Conservation (phyloP, 2,329 filamentous ascomycete species). For the Canariomyces notabilis region DNA sequence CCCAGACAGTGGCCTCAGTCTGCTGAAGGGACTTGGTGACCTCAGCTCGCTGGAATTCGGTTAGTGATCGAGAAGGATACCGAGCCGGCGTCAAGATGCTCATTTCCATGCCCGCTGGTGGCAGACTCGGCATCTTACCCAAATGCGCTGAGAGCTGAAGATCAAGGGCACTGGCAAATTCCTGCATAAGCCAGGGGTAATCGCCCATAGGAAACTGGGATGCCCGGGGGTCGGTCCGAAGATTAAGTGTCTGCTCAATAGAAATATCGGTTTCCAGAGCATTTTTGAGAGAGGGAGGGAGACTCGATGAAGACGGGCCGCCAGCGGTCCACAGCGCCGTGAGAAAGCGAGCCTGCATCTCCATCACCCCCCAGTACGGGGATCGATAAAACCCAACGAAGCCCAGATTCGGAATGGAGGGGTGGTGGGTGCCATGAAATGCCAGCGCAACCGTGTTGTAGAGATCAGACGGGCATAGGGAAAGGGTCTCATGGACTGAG, state of each 20-base stretch:
- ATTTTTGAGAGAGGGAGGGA: conserved; percentile 29
- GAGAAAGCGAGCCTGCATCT: conserved; percentile 74
- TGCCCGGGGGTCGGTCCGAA: conserved; percentile 48
- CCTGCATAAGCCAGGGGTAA: conserved; percentile 70
- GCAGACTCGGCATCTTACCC: conserved; percentile 34
- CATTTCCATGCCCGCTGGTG: conserved; percentile 40
- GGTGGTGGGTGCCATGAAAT: conserved; percentile 60
- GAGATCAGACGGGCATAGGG: conserved; percentile 49
- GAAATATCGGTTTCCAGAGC: conserved; percentile 43
- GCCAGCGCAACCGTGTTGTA: conserved; percentile 62
- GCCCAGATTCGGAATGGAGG: conserved; percentile 58
- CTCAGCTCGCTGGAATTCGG: conserved; percentile 35
- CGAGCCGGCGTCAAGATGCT: conserved; percentile 53
- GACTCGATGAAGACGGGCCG: conserved; percentile 18
- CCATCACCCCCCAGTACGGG: conserved; percentile 82
- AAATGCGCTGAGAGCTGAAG: conserved; percentile 40
- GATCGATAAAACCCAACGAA: conserved; percentile 83
- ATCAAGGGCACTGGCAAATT: conserved; percentile 56
- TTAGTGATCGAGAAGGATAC: conserved; percentile 43
- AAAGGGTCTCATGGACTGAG: conserved; percentile 50
- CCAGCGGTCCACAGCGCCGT: conserved; percentile 51
- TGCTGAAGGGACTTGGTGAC: conserved; percentile 41
- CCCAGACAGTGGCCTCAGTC: conserved; percentile 39
- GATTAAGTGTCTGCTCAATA: conserved; percentile 41
- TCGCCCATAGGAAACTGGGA: conserved; percentile 82